Percentiles rank a stretch among this genome's conserved stretches.
Conservation (phyloP, 2,329 filamentous ascomycete genomes). For the Emergomyces pasteurianus region DNA sequence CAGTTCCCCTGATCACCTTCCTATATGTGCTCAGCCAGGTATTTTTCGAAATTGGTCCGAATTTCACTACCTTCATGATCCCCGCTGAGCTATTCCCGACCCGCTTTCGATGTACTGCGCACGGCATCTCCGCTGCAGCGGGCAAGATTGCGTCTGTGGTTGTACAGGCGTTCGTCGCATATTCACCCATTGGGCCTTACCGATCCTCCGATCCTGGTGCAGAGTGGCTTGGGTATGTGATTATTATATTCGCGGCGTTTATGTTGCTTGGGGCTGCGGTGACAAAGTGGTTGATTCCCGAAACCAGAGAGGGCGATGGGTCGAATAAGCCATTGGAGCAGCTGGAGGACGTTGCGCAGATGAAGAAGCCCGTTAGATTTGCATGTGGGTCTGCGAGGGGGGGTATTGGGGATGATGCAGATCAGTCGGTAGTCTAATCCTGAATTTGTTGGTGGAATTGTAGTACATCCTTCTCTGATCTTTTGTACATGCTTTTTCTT, state of each 20-base stretch:
- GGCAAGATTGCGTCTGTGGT: constrained; percentile 59
- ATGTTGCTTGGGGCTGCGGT: constrained; percentile 58
- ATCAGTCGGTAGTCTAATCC: background rate
- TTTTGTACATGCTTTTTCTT: background rate
- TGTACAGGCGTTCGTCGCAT: constrained; percentile 54
- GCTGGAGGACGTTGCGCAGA: constrained; percentile 33
- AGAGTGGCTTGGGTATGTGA: constrained; percentile 55
- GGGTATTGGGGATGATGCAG: background rate
- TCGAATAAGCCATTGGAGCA: constrained; percentile 53
- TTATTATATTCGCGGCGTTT: constrained; percentile 69
- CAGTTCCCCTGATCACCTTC: constrained; percentile 21
- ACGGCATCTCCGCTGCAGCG: constrained; percentile 54
- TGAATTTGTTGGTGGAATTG: background rate
- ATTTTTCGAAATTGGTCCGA: constrained; percentile 43
- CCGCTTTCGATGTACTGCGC: constrained; percentile 50
- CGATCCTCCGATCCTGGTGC: constrained; percentile 39
- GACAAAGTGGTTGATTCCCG: constrained; percentile 60
- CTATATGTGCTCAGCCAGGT: constrained; percentile 55
- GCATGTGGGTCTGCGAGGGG: background rate
- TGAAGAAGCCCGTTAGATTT: background rate
- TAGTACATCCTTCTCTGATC: background rate
- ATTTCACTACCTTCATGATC: constrained; percentile 52
- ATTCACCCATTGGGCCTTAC: constrained; percentile 43
- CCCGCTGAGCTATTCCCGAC: constrained; percentile 55
- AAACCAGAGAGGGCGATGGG: constrained; percentile 48